Conservation (phyloP, 805 yeast genomes). For the Brettanomyces custersianus region DNA sequence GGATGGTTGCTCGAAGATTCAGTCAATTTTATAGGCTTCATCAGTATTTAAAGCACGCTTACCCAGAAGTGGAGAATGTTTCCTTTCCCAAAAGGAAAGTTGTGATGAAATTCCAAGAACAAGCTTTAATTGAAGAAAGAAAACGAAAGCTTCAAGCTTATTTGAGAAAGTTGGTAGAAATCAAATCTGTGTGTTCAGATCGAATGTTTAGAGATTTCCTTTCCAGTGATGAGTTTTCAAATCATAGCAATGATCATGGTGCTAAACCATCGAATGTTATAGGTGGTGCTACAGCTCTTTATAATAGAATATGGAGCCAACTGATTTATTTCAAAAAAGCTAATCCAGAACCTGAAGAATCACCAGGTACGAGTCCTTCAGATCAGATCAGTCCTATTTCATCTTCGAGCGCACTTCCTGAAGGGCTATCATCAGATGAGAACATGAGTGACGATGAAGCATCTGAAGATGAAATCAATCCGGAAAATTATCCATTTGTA, state of each 20-base stretch:
- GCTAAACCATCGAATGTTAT: constrained; percentile 9
- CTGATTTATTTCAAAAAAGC: constrained; percentile 2
- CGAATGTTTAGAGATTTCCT: constrained; percentile 66
- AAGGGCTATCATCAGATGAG: not conserved
- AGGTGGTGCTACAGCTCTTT: constrained; percentile 23
- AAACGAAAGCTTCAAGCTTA: constrained; percentile 54
- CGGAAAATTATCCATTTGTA: constrained; percentile 42
- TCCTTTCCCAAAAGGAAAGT: constrained; percentile 55
- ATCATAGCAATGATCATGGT: constrained; percentile 5
- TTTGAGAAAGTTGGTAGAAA: constrained; percentile 43
- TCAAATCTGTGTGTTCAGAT: constrained; percentile 67
- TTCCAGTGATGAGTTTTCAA: constrained; percentile 56
- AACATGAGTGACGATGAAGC: constrained; percentile 28
- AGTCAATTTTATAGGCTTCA: constrained; percentile 74
- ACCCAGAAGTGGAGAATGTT: constrained; percentile 39
- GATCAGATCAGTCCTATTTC: no score
- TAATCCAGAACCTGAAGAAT: not conserved
- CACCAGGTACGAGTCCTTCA: no score
- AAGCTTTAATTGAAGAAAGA: constrained; percentile 55
- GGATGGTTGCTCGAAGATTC: constrained; percentile 88
- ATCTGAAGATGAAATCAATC: constrained; percentile 8
- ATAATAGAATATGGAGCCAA: constrained; percentile 24
- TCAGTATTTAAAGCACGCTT: constrained; percentile 46
- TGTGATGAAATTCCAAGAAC: constrained; percentile 64
- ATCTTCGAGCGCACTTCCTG: no score